phyloP scores from a whole-genome alignment of 2,329 filamentous ascomycete species.

The Emericellopsis atlantica region DNA sequence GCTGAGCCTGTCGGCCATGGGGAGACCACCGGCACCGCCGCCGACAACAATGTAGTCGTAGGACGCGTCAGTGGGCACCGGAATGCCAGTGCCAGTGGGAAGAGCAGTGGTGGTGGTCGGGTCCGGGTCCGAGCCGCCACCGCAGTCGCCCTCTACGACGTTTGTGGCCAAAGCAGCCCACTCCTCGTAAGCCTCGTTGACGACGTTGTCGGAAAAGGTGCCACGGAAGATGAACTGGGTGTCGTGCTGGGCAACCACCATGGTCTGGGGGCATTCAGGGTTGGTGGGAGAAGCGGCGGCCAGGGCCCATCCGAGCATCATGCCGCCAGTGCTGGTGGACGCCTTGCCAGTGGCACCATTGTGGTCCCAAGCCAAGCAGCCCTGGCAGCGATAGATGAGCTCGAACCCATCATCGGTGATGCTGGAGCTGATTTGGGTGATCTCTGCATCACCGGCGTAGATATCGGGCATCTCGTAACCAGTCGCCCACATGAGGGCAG shows the following conservation, averaged over 20 bases:
- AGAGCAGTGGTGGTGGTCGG: constrained; percentile 12
- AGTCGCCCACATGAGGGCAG: constrained; percentile 42
- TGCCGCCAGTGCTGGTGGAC: constrained; percentile 27
- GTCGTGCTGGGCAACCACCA: constrained; percentile 40
- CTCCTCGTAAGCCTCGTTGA: constrained; percentile 25
- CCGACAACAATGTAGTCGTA: constrained; percentile 56
- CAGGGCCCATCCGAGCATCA: constrained; percentile 45
- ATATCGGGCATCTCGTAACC: constrained; percentile 45
- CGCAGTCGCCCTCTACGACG: constrained; percentile 20
- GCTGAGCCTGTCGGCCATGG: constrained; percentile 42
- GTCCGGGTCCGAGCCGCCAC: constrained; percentile 11
- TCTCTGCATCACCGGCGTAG: constrained; percentile 48
- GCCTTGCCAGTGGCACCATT: constrained; percentile 27
- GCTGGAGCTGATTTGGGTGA: constrained; percentile 46
- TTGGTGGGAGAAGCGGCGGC: constrained; percentile 28
- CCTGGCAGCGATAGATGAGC: constrained; percentile 52
- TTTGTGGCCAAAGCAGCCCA: constrained; percentile 32
- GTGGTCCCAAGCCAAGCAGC: constrained; percentile 41
- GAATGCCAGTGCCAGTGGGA: constrained; percentile 13
- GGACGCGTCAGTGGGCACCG: constrained; percentile 15
- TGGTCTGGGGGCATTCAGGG: constrained; percentile 26
- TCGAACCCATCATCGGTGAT: constrained; percentile 47
- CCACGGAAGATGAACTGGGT: constrained; percentile 37
- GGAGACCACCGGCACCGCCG: constrained; percentile 47
- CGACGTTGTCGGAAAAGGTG: constrained; percentile 18